These are phyloP conservation scores for Penicillium steckii DNA, from an alignment of 495 filamentous ascomycete genomes.

Conservation along the genomic window DNA sequence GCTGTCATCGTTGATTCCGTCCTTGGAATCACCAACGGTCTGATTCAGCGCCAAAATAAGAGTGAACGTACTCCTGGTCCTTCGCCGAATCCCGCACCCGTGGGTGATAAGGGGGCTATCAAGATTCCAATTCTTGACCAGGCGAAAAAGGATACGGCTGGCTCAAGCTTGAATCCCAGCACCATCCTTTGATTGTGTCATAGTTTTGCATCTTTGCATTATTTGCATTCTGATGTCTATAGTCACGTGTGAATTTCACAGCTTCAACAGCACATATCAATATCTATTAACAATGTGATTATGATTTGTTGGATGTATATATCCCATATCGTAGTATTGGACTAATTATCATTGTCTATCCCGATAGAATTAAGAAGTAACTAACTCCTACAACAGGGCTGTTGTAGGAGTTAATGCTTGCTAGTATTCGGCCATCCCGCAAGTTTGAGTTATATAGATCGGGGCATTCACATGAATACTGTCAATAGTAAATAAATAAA, in stretches of 20 bases:
- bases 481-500: no score
- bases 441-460: no score
- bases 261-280: conserved; percentile 25
- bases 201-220: conserved; percentile 12
- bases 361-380: no score
- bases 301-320: no score
- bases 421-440: no score
- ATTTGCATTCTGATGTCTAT: conserved; percentile 18
- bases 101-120: conserved; percentile 25
- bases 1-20: conserved; percentile 96
- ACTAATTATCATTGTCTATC: no score
- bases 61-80: conserved; percentile 28
- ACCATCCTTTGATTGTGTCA: conserved; percentile 3
- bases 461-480: no score
- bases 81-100: conserved; percentile 21
- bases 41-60: conserved; percentile 49
- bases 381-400: no score
- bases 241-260: conserved; percentile 16
- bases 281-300: background rate
- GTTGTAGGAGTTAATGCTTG: no score
- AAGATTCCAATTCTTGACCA: conserved; percentile 31
- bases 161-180: background rate
- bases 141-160: conserved; percentile 19
- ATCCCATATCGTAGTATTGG: no score
- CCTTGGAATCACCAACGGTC: conserved; percentile 72